Evolutionary conservation across 495 filamentous ascomycete species (phyloP).

Genomic region (Jackrogersella multiformis): DNA sequence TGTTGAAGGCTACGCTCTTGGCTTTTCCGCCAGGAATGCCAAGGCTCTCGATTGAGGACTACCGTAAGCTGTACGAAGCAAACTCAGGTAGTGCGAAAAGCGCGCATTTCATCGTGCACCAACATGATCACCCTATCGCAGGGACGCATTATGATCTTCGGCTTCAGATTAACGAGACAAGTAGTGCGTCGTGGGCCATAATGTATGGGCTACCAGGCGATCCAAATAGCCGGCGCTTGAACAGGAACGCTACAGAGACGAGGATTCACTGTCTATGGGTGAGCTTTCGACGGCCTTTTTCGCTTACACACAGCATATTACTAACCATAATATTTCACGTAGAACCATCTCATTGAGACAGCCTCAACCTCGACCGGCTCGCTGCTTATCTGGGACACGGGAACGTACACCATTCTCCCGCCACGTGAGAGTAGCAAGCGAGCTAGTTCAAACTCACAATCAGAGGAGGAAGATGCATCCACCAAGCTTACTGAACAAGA

Average conservation of each 20-base stretch:
- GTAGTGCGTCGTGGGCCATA: slow-evolving; percentile 70
- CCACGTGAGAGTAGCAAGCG: slow-evolving; percentile 41
- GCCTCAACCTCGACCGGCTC: slow-evolving; percentile 67
- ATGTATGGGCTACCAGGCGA: slow-evolving; percentile 74
- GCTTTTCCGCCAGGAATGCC: slow-evolving; percentile 42
- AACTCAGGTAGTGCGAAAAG: slow-evolving; percentile 58
- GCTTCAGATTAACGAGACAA: slow-evolving; percentile 71
- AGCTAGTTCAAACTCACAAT: slow-evolving; percentile 37
- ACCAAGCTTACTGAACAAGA: slow-evolving; percentile 57
- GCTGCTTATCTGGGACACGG: slow-evolving; percentile 76
- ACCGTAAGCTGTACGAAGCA: slow-evolving; percentile 61
- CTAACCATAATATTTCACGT: not conserved
- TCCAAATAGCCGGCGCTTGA: slow-evolving; percentile 64
- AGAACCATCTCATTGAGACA: slow-evolving; percentile 76
- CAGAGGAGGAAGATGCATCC: slow-evolving; percentile 57
- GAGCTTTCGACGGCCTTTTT: slow-evolving; percentile 35
- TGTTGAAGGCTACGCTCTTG: slow-evolving; percentile 46
- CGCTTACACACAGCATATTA: not conserved
- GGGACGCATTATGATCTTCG: slow-evolving; percentile 72
- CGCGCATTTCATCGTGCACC: slow-evolving; percentile 71
- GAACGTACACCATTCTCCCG: slow-evolving; percentile 68
- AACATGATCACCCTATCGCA: slow-evolving; percentile 74
- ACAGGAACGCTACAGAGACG: slow-evolving; percentile 73
- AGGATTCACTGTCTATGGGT: slow-evolving; percentile 74
- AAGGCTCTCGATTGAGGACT: slow-evolving; percentile 56